Evolutionary conservation across 1,139 yeast genomes (phyloP), one percentile per base, ranked within the genome.

Genomic region (Saccharomycopsis hybrid): DNA sequence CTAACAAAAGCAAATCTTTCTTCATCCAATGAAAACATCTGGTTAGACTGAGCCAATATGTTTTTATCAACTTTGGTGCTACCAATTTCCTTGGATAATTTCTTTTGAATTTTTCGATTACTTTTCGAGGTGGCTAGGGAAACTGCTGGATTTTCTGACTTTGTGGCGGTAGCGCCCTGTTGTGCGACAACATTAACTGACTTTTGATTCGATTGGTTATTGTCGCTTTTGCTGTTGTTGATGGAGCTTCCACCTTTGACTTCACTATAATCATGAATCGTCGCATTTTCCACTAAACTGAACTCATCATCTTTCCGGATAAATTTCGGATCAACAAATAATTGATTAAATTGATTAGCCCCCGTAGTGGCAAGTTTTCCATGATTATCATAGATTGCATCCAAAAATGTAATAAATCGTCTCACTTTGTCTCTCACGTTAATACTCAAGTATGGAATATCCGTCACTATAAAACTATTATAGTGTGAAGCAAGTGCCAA

Each of bases 1-100:
- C 98, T 76, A 1, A 97, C 96, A 72, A 90, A 92, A 13, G 98
- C 98, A 71, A 92, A 92, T 65, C 84, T 78, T 67, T 92, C 98
- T 65, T 92, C 98, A 64, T 89, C 97, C 4, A 85, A 69, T 43
- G 85, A 85, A 69, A 92, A 90, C 80, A 88, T 80, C 36, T 85
- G 71, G 13, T 40, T 37, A 7, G 49, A 46, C 27, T 42, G 31
- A 5, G 42, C 42, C 4, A 50, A 28, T 9, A 51, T 25, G 28
- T 40, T 18, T 35, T 49, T 27, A 38, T 51, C 54, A 25, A 51
- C 45, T 8, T 41, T 42, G n/a, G 49, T 25, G n/a, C 29, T 31
- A 9, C 41, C 43, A 7, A 43, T 5, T 13, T 32, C 44, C 30
- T 44, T 24, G 1, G 47, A 11, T 36, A 43, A 32, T 24, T 43